Conservation (phyloP, 192 early-diverging fungal species). For the Pilaira anomala region DNA sequence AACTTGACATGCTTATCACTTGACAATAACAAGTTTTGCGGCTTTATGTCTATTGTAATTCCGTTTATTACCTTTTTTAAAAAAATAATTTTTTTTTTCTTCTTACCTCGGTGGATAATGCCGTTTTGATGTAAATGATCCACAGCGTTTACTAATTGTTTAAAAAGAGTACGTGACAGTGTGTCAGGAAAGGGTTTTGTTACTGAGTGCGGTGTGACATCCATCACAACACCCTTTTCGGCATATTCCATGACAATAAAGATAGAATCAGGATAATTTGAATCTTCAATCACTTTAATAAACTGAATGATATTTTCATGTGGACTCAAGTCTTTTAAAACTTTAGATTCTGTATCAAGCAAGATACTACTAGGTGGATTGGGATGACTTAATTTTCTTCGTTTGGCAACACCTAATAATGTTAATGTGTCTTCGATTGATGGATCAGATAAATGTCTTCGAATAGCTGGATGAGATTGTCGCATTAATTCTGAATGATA, state of each 20-base stretch:
- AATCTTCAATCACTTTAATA: slow-evolving; percentile 14
- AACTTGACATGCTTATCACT: slow-evolving; percentile 55
- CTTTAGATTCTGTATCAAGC: slow-evolving; percentile 7
- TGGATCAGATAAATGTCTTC: neutral
- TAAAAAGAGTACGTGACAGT: slow-evolving; percentile 12
- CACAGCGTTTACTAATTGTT: slow-evolving; percentile 13
- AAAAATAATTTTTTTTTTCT: slow-evolving; percentile 5
- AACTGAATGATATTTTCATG: slow-evolving; percentile 14
- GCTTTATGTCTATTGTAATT: slow-evolving; percentile 61
- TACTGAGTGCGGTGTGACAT: slow-evolving; percentile 7
- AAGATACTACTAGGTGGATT: no score
- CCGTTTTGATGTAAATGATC: slow-evolving; percentile 70
- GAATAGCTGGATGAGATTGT: neutral
- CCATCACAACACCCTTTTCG: slow-evolving; percentile 12
- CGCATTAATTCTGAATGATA: neutral
- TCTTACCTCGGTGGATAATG: slow-evolving; percentile 79
- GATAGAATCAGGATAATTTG: slow-evolving; percentile 4
- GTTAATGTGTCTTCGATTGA: neutral
- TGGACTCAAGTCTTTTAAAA: neutral
- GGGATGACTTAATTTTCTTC: neutral
- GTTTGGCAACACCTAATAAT: neutral
- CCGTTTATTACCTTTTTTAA: neutral
- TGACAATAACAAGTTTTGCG: slow-evolving; percentile 59
- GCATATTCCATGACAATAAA: slow-evolving; percentile 21
- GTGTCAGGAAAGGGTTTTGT: slow-evolving; percentile 4